These are phyloP conservation scores for Tephrocybe rancida DNA, from an alignment of 768 basidiomycete species.

Conservation along the genomic window DNA sequence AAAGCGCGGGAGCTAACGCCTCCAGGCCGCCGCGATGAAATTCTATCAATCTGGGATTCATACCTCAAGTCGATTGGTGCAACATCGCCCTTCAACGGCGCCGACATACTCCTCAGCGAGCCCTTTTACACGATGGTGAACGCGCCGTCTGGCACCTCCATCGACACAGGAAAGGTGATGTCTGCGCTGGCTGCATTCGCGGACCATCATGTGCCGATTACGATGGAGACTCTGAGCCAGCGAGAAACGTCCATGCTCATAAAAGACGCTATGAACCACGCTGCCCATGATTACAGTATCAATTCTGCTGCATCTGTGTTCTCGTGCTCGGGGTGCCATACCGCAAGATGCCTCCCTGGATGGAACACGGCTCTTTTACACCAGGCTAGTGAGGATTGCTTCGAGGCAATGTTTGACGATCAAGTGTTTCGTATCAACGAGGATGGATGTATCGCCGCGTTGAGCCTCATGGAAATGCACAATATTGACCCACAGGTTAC, in stretches of 20 bases:
- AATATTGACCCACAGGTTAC: not conserved
- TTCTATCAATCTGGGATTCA: not conserved
- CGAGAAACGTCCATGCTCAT: not conserved
- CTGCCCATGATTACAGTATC: not conserved
- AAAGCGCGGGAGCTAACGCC: not conserved
- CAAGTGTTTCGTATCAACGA: not conserved
- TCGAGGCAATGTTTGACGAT: not conserved
- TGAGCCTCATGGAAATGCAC: not conserved
- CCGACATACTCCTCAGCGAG: not conserved
- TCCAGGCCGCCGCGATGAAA: not conserved
- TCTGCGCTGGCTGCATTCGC: not conserved
- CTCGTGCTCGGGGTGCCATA: not conserved
- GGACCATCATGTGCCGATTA: not conserved
- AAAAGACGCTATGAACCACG: no score
- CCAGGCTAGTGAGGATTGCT: not conserved
- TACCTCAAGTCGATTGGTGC: not conserved
- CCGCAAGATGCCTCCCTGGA: not conserved
- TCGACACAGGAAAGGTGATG: not conserved
- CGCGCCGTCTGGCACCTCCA: not conserved
- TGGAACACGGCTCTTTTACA: not conserved
- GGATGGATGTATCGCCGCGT: not conserved
- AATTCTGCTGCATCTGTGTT: slow-evolving; percentile 5
- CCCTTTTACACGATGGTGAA: not conserved
- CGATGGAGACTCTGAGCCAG: not conserved
- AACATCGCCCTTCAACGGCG: not conserved